Percentiles rank a stretch among this genome's conserved stretches.
Evolutionary conservation across 2,329 filamentous ascomycete genomes (phyloP).

Genomic region (Arthroderma sp.): DNA sequence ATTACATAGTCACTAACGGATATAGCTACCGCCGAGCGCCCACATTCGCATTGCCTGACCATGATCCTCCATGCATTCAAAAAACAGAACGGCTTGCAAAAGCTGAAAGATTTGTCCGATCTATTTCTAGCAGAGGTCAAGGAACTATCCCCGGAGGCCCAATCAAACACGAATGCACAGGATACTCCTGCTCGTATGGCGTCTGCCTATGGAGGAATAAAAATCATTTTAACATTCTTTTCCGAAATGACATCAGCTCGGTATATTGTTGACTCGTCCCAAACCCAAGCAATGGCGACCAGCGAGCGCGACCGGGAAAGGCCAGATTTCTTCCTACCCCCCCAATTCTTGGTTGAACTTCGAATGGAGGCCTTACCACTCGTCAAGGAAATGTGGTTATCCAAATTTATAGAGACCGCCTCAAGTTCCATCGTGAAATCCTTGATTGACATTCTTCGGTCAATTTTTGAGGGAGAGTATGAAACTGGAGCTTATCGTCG

Average conservation of each 20-base stretch:
- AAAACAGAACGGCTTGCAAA: constrained; percentile 59
- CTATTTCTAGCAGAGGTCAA: constrained; percentile 51
- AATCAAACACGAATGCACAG: constrained; percentile 25
- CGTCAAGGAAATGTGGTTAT: constrained; percentile 71
- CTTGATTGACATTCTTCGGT: constrained; percentile 70
- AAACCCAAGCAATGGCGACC: constrained; percentile 42
- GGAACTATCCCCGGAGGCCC: constrained; percentile 30
- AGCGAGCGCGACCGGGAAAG: constrained; percentile 44
- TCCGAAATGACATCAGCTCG: constrained; percentile 63
- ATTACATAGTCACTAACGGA: constrained; percentile 7
- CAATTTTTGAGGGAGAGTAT: constrained; percentile 61
- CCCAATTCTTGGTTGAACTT: constrained; percentile 76
- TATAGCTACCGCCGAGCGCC: constrained; percentile 34
- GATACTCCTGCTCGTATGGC: constrained; percentile 31
- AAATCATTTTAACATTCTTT: constrained; percentile 76
- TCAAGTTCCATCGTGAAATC: constrained; percentile 63
- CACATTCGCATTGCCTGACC: constrained; percentile 43
- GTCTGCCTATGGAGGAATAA: constrained; percentile 50
- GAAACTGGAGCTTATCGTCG: constrained; percentile 54
- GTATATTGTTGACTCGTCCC: constrained; percentile 62
- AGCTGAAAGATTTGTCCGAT: constrained; percentile 58
- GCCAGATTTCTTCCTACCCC: constrained; percentile 49
- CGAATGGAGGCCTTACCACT: constrained; percentile 67
- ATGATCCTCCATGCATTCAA: constrained; percentile 80
- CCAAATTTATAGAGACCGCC: constrained; percentile 66